Evolutionary conservation across 2,329 filamentous ascomycete genomes (phyloP).

Genomic region (Phyllosticta citriasiana): DNA sequence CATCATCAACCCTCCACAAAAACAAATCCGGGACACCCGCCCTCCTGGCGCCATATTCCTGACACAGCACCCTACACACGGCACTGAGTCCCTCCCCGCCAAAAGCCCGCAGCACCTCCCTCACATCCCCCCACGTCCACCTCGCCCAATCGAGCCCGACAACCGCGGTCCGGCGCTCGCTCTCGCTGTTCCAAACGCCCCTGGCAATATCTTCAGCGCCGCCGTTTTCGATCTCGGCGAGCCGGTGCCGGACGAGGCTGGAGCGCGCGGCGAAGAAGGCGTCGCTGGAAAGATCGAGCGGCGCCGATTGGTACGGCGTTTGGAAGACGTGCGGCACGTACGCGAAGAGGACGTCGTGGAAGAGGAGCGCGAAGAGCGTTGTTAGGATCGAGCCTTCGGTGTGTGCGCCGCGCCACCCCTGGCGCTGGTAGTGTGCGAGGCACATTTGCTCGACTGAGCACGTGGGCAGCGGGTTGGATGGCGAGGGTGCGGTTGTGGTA

Average conservation of each 20-base stretch:
- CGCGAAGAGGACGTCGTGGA: constrained; percentile 85
- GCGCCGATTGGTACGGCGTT: constrained; percentile 88
- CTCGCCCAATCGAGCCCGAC: constrained; percentile 79
- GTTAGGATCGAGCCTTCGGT: constrained; percentile 82
- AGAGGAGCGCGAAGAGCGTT: constrained; percentile 75
- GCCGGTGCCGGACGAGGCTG: constrained; percentile 77
- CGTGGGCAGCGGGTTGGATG: constrained; percentile 55
- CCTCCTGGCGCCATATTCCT: constrained; percentile 81
- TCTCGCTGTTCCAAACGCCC: constrained; percentile 57
- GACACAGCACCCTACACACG: constrained; percentile 86
- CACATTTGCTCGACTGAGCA: constrained; percentile 94
- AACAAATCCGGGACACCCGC: constrained; percentile 89
- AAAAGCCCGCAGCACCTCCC: constrained; percentile 72
- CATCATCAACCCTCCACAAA: constrained; percentile 54
- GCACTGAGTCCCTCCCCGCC: constrained; percentile 68
- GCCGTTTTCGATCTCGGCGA: constrained; percentile 82
- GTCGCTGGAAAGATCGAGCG: constrained; percentile 85
- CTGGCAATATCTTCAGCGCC: constrained; percentile 57
- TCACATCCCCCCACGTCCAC: constrained; percentile 66
- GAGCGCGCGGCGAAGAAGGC: constrained; percentile 79
- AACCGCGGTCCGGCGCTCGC: constrained; percentile 67
- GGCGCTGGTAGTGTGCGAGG: constrained; percentile 68
- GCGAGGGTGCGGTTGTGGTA: background rate
- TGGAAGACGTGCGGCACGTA: constrained; percentile 97
- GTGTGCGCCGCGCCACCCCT: constrained; percentile 93